Evolutionary conservation across 768 basidiomycete genomes (phyloP).

Genomic region (Mycena galopus): DNA sequence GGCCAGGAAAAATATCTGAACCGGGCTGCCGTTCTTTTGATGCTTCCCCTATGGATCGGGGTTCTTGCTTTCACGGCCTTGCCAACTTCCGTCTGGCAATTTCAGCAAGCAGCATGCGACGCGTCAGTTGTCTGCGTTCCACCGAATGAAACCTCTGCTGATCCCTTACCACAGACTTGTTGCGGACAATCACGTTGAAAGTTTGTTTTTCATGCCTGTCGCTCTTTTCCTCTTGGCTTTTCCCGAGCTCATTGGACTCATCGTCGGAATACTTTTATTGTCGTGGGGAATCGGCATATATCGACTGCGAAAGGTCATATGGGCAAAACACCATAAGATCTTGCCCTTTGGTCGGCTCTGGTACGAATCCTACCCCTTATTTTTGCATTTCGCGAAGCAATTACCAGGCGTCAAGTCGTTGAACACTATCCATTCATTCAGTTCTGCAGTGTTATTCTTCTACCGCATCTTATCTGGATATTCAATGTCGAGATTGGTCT

Average conservation of each 20-base stretch:
- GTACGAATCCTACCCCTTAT: not conserved
- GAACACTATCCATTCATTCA: conserved; percentile 30
- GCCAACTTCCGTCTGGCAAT: conserved; percentile 18
- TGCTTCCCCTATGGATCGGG: conserved; percentile 23
- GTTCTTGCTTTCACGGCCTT: conserved; percentile 22
- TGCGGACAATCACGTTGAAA: not conserved
- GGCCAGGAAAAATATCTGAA: conserved; percentile 25
- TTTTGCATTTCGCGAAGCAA: not conserved
- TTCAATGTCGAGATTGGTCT: conserved; percentile 28
- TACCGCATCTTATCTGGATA: conserved; percentile 24
- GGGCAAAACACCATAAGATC: conserved; percentile 5
- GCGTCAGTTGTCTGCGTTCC: no score
- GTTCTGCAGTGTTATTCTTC: conserved; percentile 11
- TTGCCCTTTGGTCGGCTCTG: conserved; percentile 4
- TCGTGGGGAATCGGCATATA: not conserved
- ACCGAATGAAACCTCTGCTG: no score
- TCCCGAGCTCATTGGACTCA: not conserved
- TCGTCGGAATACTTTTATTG: not conserved
- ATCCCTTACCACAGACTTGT: no score
- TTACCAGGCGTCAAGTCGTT: conserved; percentile 24
- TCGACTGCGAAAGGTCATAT: conserved; percentile 4
- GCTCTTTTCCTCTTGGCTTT: conserved; percentile 1
- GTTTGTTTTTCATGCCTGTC: conserved; percentile 24
- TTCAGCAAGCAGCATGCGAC: conserved; percentile 33
- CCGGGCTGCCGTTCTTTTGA: conserved; percentile 3